A percentile compares a stretch with the other conserved stretches of the same genome.
Evolutionary conservation across 768 basidiomycete species (phyloP).

Genomic region (Lactarius quietus): DNA sequence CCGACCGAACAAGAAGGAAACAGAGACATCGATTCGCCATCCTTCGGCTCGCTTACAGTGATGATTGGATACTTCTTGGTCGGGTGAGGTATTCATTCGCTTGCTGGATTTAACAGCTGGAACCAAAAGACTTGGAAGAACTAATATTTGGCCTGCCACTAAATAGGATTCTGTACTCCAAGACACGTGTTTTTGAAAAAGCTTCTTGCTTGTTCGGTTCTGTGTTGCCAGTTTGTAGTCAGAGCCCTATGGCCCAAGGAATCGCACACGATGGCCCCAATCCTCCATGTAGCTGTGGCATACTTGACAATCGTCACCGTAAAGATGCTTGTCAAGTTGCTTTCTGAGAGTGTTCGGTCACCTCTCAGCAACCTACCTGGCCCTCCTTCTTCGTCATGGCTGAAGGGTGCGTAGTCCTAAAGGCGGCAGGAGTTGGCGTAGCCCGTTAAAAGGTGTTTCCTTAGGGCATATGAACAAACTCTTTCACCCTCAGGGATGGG

Average conservation of each 20-base stretch:
- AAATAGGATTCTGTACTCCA: neutral
- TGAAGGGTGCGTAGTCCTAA: conserved; percentile 12
- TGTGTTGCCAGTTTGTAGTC: neutral
- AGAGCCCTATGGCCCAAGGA: neutral
- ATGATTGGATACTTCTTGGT: neutral
- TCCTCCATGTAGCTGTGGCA: conserved; percentile 10
- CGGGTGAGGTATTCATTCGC: neutral
- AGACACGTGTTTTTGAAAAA: neutral
- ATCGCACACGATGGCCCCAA: conserved; percentile 3
- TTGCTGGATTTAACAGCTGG: neutral
- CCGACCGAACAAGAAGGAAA: neutral
- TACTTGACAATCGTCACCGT: conserved; percentile 10
- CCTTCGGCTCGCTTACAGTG: neutral
- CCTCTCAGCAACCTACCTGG: conserved; percentile 19
- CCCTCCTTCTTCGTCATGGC: conserved; percentile 19
- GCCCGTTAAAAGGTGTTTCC: neutral
- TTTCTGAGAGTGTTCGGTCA: conserved; percentile 8
- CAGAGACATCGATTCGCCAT: neutral
- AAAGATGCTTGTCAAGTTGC: conserved; percentile 14
- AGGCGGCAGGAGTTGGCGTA: neutral
- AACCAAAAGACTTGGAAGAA: neutral
- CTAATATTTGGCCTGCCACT: neutral
- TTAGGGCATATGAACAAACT: conserved; percentile 21
- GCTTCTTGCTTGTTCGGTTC: conserved; percentile 9
- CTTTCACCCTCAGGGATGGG: conserved; percentile 22